Evolutionary conservation across 768 basidiomycete species (phyloP).

Genomic region (Rhizopogon salebrosus): DNA sequence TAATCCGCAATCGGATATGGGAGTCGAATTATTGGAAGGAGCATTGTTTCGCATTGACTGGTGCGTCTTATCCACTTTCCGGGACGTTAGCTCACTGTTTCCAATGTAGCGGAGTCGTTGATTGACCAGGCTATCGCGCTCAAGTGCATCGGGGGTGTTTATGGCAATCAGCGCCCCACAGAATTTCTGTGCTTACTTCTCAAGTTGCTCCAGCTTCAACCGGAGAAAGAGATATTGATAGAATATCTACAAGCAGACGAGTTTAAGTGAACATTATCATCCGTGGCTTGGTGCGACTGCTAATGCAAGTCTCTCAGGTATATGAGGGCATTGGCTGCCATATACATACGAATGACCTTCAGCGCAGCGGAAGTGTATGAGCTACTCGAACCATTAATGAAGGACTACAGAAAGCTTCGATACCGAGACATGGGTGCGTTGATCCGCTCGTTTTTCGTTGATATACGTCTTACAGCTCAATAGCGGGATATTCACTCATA

Average conservation of each 20-base stretch:
- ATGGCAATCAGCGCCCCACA: conserved; percentile 91
- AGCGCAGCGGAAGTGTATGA: conserved; percentile 87
- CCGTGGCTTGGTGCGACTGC: neutral
- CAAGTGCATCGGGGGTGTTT: conserved; percentile 85
- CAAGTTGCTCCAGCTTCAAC: conserved; percentile 95
- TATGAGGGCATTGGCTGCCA: conserved; percentile 84
- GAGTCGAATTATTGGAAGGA: conserved; percentile 97
- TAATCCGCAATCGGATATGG: conserved; percentile 94
- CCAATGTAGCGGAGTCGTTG: conserved; percentile 69
- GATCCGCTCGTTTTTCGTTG: neutral
- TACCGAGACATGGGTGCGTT: conserved; percentile 70
- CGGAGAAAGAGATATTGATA: conserved; percentile 93
- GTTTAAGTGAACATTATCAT: conserved; percentile 75
- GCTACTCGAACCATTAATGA: conserved; percentile 87
- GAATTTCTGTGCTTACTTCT: conserved; percentile 89
- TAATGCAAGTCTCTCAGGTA: conserved; percentile 50
- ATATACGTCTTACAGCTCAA: neutral
- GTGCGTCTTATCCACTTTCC: conserved; percentile 33
- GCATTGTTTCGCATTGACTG: conserved; percentile 95
- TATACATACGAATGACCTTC: conserved; percentile 96
- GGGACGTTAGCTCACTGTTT: conserved; percentile 4
- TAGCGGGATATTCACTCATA: conserved; percentile 82
- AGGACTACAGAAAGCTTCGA: conserved; percentile 89
- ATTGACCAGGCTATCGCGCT: conserved; percentile 91
- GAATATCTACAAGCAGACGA: conserved; percentile 96